These are phyloP conservation scores for Moniliella sp. DNA, from an alignment of 1,284 basidiomycete species.

Conservation along the genomic window DNA sequence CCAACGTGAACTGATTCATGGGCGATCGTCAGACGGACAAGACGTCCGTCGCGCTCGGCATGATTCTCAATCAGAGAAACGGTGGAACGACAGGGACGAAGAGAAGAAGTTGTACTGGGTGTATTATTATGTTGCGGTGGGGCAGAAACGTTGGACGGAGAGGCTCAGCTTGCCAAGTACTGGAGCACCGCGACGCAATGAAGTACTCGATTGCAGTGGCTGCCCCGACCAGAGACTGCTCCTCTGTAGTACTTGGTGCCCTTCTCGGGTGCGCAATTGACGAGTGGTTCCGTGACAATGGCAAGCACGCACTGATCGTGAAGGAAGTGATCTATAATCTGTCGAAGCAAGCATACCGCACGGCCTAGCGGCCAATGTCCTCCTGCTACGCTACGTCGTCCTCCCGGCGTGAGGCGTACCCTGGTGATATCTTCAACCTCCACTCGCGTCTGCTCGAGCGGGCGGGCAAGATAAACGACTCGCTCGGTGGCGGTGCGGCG, in stretches of 20 bases:
- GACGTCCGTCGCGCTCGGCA: constrained; percentile 94
- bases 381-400: constrained; percentile 95
- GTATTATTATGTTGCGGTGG: constrained; percentile 93
- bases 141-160: constrained; percentile 97
- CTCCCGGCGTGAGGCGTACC: constrained; percentile 99
- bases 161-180: constrained; percentile 92
- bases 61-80: constrained; percentile 99
- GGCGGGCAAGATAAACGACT: constrained; percentile 98
- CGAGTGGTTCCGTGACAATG: constrained; percentile 99
- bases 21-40: constrained; percentile 99
- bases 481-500: constrained; percentile 86
- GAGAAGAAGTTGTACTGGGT: constrained; percentile 99
- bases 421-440: constrained; percentile 98
- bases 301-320: constrained; percentile 80
- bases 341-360: constrained; percentile 98
- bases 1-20: constrained; percentile 97
- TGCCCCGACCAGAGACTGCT: too few relatives aligned
- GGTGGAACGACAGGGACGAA: constrained; percentile 95
- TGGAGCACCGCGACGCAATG: constrained; percentile 98
- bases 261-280: constrained; percentile 99
- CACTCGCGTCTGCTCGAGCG: constrained; percentile 98
- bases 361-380: constrained; percentile 99
- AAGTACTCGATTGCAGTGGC: constrained; percentile 98
- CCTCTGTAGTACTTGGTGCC: too few relatives aligned
- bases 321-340: constrained; percentile 99